Evolutionary conservation across 331 rosid genomes (phyloP).

Genomic region (Cydonia oblonga): DNA sequence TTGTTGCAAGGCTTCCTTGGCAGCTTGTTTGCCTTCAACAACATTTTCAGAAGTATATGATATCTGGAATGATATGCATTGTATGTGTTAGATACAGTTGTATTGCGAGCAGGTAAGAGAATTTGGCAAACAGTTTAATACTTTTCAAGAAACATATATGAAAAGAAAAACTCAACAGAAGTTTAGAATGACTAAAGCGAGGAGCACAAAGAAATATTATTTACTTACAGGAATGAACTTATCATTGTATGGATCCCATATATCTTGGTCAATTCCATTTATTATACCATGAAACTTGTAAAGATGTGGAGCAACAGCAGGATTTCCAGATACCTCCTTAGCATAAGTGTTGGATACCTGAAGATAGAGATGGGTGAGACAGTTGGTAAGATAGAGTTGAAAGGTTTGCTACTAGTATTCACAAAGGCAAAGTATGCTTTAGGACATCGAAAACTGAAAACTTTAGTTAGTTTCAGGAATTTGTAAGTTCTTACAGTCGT

Average conservation of each 20-base stretch:
- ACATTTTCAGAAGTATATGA: slow-evolving; percentile 60
- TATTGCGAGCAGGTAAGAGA: background rate
- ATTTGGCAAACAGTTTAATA: background rate
- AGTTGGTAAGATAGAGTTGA: background rate
- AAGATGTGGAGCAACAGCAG: slow-evolving; percentile 51
- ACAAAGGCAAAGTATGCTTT: background rate
- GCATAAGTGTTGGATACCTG: slow-evolving; percentile 70
- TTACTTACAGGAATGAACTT: slow-evolving; percentile 67
- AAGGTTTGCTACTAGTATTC: background rate
- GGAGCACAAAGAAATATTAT: background rate
- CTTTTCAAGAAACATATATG: background rate
- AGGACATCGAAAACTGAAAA: background rate
- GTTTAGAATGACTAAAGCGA: background rate
- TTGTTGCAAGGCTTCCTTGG: slow-evolving; percentile 69
- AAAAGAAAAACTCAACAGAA: background rate
- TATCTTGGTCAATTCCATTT: slow-evolving; percentile 80
- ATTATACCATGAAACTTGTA: slow-evolving; percentile 72
- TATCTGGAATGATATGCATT: slow-evolving; percentile 37
- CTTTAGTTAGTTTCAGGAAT: background rate
- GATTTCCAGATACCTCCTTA: slow-evolving; percentile 53
- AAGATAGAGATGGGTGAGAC: background rate
- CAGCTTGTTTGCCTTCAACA: slow-evolving; percentile 67
- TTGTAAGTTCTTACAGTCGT: slow-evolving; percentile 52
- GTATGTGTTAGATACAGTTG: slow-evolving; percentile 18
- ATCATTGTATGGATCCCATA: slow-evolving; percentile 75